phyloP scores from a whole-genome alignment of 1,284 basidiomycete species.

The Malassezia vespertilionis region DNA sequence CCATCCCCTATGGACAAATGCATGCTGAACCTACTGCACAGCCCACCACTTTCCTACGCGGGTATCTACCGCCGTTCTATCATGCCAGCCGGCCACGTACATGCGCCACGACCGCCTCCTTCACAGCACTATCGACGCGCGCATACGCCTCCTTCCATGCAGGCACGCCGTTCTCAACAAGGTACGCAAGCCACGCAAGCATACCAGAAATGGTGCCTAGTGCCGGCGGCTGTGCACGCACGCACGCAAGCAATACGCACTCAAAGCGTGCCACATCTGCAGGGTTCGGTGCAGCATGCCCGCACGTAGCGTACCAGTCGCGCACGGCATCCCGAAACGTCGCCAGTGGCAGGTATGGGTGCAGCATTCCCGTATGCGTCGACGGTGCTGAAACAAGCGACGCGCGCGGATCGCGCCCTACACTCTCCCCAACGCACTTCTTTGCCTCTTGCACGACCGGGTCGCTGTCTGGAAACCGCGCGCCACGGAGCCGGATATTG shows the following conservation, averaged over 20 bases:
- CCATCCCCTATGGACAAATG: no score
- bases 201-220: slow-evolving; percentile 4
- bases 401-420: not conserved
- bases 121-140: no score
- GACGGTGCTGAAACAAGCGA: slow-evolving; percentile 15
- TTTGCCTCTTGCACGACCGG: slow-evolving; percentile 12
- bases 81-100: no score
- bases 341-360: not conserved
- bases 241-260: slow-evolving; percentile 8
- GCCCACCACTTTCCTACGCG: no score
- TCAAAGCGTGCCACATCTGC: slow-evolving; percentile 26
- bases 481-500: slow-evolving; percentile 8
- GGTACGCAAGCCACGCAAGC: not conserved
- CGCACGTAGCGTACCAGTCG: slow-evolving; percentile 24
- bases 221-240: not conserved
- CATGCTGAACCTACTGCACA: no score
- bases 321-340: slow-evolving; percentile 14
- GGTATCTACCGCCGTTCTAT: no score
- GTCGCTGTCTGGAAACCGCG: slow-evolving; percentile 7
- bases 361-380: not conserved
- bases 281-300: slow-evolving; percentile 17
- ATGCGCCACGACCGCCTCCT: no score
- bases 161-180: not conserved
- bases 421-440: not conserved
- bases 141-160: no score